Base-by-base conservation (phyloP, 768 basidiomycete species). In the Terana coerulea region DNA sequence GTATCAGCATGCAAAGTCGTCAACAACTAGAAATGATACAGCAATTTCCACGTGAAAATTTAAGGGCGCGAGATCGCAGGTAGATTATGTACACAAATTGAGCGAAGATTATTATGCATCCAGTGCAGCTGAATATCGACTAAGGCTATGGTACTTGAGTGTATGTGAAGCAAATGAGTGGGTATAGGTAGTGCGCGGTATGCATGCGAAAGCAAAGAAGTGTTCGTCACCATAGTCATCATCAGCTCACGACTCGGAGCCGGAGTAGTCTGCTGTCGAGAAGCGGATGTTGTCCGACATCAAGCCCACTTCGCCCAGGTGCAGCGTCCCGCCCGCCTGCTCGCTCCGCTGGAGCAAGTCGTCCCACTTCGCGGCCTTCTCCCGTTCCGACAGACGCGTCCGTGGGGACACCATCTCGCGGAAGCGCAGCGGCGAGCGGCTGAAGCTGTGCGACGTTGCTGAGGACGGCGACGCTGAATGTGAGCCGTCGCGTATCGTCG, bases 321-420 rank as follows among this genome's bases (percentile, higher is more conserved):
- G 84, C 49, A 90, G 62, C 47, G 88, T 91, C 37, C 88, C 88
- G 1, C 88, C 88, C 1, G 88, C 88, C 45, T 67, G 66, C 35
- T 75, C 84, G 59, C 87, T 88, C 58, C 77, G 73, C 62, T 79
- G 75, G 53, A 89, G 66, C 49, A 90, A 59, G 53, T 83, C 82
- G 49, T 86, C 77, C 87, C 86, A 90, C 59, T 78, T 79, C 11
- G 76, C 79, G 6, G 76, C 75, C 70, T 91, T 91, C 69, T 91
- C 86, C 59, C 78, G 68, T 62, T 88, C 84, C 22, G 80, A 80
- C 63, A 83, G 65, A 36, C 66, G 72, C 21, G 66, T 64, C 47
- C 67, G 64, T 45, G 67, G 66, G 25, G 62, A 63, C 25, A 67
- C 59, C 21, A 81, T 59, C 57, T 79, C 74, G 11, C 81, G 75